Percentiles rank a stretch among this genome's conserved stretches.
These are phyloP conservation scores for Candida tropicalis DNA, from an alignment of 1,139 yeast species.

Conservation along the genomic window DNA sequence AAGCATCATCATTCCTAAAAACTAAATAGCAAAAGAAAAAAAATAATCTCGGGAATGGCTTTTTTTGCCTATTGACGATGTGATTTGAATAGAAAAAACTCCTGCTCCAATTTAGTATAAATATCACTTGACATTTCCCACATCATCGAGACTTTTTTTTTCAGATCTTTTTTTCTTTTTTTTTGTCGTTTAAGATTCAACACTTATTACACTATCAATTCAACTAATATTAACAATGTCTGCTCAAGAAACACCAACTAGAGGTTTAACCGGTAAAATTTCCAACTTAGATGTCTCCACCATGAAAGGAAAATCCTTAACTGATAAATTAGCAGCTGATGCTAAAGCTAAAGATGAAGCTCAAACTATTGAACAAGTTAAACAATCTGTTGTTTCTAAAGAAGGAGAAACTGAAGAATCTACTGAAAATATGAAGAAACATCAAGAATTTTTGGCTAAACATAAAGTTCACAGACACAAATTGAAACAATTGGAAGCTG, in stretches of 20 bases:
- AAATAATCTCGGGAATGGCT: background rate
- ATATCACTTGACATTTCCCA: slow-evolving; percentile 4
- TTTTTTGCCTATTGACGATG: background rate
- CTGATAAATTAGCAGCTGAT: slow-evolving; percentile 49
- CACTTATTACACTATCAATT: background rate
- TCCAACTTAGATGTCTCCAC: slow-evolving; percentile 42
- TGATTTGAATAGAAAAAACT: too few relatives aligned
- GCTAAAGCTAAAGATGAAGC: slow-evolving; percentile 45
- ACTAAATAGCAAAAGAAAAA: background rate
- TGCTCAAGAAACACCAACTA: slow-evolving; percentile 51
- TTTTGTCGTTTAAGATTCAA: background rate
- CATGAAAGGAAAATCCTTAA: slow-evolving; percentile 39
- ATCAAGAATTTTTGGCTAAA: slow-evolving; percentile 54
- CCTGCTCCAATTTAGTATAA: slow-evolving; percentile 1
- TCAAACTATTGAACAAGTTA: slow-evolving; percentile 27
- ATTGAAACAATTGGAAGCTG: slow-evolving; percentile 75
- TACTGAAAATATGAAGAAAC: slow-evolving; percentile 30
- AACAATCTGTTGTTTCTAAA: slow-evolving; percentile 19
- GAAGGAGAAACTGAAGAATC: slow-evolving; percentile 21
- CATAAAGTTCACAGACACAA: slow-evolving; percentile 72
- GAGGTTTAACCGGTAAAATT: slow-evolving; percentile 52
- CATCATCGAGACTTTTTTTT: slow-evolving; percentile 3
- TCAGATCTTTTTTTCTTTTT: slow-evolving; percentile 1
- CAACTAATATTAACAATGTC: slow-evolving; percentile 10
- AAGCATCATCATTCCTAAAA: background rate